Evolutionary conservation across 164 flowering plant genomes (phyloP), one percentile per base, ranked within the genome.

Genomic region (Warburgia ugandensis): DNA sequence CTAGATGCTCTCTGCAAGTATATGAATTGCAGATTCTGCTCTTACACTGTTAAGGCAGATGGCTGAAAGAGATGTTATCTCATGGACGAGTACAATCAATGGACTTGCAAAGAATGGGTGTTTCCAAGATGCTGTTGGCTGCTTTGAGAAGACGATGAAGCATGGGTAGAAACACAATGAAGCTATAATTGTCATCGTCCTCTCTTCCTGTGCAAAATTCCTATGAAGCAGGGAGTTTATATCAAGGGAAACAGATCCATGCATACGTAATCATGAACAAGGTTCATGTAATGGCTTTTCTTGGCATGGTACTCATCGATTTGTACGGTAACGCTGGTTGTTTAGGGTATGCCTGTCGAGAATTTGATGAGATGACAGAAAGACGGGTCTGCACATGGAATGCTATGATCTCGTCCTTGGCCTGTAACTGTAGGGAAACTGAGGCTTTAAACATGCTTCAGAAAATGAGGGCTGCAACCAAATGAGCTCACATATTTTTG

Each of bases 11-110:
- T 57, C 41, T 73, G 70, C 27, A 79, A 66, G 55, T 72, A 76
- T 52, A 82, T 84, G 32, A 78, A 79, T 3, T n/a, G 66, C 84
- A 71, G 78, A 40, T 2, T 66, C 72, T n/a, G 89, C 85, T 40
- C 45, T 73, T 63, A 32, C 20, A 21, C 50, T 79, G 23, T 89
- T 86, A 54, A 61, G 60, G 1, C 2, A 47, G 25, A 86, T 89
- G 87, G 58, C 69, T 0, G 55, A 46, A 45, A 55, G 63, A 36
- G 90, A 86, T 70, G 77, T 83, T 5, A 75, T 77, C 31, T 81
- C 97, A 0, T 86, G 97, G 97, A 89, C 89, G 0, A 75, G 75
- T 69, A 37, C 81, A 29, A 63, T 89, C 46, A 76, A 72, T 59
- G 95, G 97, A 56, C 76, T 78, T 52, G 65, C 59, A 29, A 66